Percentiles rank a stretch among this genome's conserved stretches.
Conservation (phyloP, 345 rosid genomes). For the Arabis hirsuta region DNA sequence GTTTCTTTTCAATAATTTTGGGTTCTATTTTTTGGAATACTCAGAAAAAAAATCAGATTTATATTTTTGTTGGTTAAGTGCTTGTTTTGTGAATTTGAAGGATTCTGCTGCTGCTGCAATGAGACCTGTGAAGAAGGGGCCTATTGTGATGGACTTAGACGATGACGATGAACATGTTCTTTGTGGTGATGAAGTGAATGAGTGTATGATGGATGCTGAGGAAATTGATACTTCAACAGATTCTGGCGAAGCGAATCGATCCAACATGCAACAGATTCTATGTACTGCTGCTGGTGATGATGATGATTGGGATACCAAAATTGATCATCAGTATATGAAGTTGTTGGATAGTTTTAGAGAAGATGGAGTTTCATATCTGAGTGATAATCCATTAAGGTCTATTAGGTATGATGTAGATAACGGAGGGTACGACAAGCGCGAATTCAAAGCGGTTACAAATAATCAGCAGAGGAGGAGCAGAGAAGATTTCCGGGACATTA, state of each 20-base stretch:
- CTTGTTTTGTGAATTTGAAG: neutral
- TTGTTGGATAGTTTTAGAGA: constrained; percentile 48
- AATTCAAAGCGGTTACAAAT: neutral
- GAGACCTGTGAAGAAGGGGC: constrained; percentile 36
- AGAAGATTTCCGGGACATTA: neutral
- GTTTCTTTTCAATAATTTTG: too few species aligned
- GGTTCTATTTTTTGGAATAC: too few species aligned
- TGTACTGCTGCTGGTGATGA: neutral
- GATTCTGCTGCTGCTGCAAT: neutral
- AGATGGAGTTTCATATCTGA: constrained; percentile 43
- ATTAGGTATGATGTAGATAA: constrained; percentile 40
- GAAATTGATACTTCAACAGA: neutral
- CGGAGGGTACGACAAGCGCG: constrained; percentile 32
- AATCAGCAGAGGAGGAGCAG: constrained; percentile 1
- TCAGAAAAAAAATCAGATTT: too few species aligned
- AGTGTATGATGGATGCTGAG: constrained; percentile 13
- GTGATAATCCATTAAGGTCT: constrained; percentile 33
- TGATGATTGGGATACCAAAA: constrained; percentile 13
- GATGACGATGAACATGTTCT: constrained; percentile 1
- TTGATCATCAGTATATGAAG: constrained; percentile 47
- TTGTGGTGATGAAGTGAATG: constrained; percentile 1
- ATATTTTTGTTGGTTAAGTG: neutral
- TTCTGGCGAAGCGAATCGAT: neutral
- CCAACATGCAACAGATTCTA: constrained; percentile 12
- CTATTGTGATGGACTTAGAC: constrained; percentile 23